These are phyloP conservation scores for Ogataea allantospora DNA, from an alignment of 805 yeast genomes.

Conservation along the genomic window DNA sequence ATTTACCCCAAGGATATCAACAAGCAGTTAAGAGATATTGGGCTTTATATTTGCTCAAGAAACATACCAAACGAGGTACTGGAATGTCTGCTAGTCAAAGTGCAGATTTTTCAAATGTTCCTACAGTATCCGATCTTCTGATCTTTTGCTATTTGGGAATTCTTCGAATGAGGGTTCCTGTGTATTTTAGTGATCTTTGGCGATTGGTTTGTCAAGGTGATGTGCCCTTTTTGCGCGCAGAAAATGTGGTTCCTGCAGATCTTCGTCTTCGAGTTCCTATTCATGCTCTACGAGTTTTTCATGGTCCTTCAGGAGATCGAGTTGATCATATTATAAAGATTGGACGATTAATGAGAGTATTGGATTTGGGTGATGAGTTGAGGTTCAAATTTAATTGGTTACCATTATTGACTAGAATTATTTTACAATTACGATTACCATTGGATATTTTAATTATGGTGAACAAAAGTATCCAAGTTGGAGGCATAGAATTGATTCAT, in stretches of 20 bases:
- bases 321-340: slow-evolving; percentile 14
- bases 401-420: slow-evolving; percentile 41
- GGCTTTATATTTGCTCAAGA: slow-evolving; percentile 17
- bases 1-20: slow-evolving; percentile 16
- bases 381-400: slow-evolving; percentile 29
- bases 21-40: slow-evolving; percentile 35
- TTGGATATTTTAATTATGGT: slow-evolving; percentile 45
- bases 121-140: slow-evolving; percentile 24
- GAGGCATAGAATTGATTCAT: slow-evolving; percentile 14
- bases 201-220: slow-evolving; percentile 40
- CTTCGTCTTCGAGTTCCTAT: slow-evolving; percentile 20
- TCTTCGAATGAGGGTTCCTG: slow-evolving; percentile 47
- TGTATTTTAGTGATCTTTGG: slow-evolving; percentile 49
- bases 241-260: slow-evolving; percentile 21
- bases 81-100: slow-evolving; percentile 1
- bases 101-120: slow-evolving; percentile 13
- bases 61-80: slow-evolving; percentile 6
- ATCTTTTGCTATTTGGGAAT: slow-evolving; percentile 51
- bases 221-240: slow-evolving; percentile 41
- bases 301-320: slow-evolving; percentile 17
- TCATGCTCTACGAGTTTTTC: slow-evolving; percentile 16
- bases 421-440: slow-evolving; percentile 47
- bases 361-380: slow-evolving; percentile 8
- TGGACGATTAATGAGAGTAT: slow-evolving; percentile 6
- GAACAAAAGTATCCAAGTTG: slow-evolving; percentile 26